Percentiles rank a stretch among this genome's conserved stretches.
Evolutionary conservation across 2,329 filamentous ascomycete genomes (phyloP).

Genomic region (Curvularia sp.): DNA sequence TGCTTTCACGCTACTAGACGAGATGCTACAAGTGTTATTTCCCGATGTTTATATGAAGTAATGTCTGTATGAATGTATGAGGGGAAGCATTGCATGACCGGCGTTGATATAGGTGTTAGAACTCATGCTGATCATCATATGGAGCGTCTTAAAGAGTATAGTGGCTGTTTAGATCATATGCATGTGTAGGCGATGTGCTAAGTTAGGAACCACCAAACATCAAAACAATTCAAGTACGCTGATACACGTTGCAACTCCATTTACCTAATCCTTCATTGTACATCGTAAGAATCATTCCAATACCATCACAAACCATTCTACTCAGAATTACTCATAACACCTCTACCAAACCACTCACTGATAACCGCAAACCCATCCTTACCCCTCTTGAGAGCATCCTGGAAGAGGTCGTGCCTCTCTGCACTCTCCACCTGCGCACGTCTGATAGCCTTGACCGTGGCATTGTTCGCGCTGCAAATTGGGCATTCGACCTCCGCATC

Average conservation of each 20-base stretch:
- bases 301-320: slow-evolving; percentile 12
- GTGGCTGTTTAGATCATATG: background rate
- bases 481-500: slow-evolving; percentile 80
- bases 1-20: slow-evolving; percentile 59
- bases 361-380: slow-evolving; percentile 88
- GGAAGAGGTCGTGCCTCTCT: slow-evolving; percentile 87
- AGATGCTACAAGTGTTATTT: slow-evolving; percentile 56
- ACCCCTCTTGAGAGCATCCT: slow-evolving; percentile 76
- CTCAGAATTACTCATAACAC: slow-evolving; percentile 72
- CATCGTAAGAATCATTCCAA: background rate
- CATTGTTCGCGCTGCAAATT: slow-evolving; percentile 81
- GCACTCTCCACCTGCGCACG: slow-evolving; percentile 85
- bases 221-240: background rate
- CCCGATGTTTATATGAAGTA: slow-evolving; percentile 29
- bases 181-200: background rate
- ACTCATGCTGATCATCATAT: background rate
- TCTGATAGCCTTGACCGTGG: slow-evolving; percentile 86
- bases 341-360: slow-evolving; percentile 92
- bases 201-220: background rate
- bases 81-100: slow-evolving; percentile 7
- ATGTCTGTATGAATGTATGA: slow-evolving; percentile 1
- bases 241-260: background rate
- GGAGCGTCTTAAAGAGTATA: background rate
- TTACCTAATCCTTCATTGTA: background rate
- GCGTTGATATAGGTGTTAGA: background rate